Base-by-base conservation (phyloP, 2,329 filamentous ascomycete genomes). In the Arthroderma sp. region DNA sequence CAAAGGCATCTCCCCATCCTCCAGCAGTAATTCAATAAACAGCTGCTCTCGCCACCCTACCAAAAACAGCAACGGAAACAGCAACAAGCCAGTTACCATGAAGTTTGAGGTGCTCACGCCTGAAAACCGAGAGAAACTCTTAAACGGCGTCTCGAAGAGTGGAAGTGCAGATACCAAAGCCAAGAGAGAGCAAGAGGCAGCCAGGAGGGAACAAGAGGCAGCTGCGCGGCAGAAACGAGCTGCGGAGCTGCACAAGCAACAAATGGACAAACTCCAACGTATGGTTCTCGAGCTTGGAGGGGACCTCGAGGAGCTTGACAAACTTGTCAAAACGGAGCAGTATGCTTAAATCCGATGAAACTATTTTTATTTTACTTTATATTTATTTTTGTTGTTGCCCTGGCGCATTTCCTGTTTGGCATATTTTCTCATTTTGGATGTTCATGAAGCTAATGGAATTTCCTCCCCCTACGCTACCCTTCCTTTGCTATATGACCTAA, bases 81-180 rank as follows among this genome's bases (percentile, higher is more conserved):
- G 3, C 41, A n/a, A n/a, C 33, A 11, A 27, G 7, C 30, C 29
- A 11, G 37, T 15, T 15, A 36, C 31, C 34, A 30, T 40, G 9
- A 43, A 10, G n/a, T 96, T 96, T 58, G 85, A 94, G 51, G 96
- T 96, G 63, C 94, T 84, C 65, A 95, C 88, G 1, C 81, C 86
- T 0, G 71, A 74, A 41, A 88, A 98, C 62, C 81, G 80, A 55
- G 69, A 74, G 9, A 77, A 83, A 58, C 80, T 98, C 37, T 77
- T 98, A 63, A 86, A 78, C 5, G 89, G 88, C 4, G 91, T 98
- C 8, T 91, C 91, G 38, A 89, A 89, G 1, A 88, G 82, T 52
- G 91, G 91, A 6, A 87, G 81, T 54, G 84, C 78, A 53, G 96
- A 96, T 74, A 96, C 91, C 6, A 95, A 95, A 61, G 86, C 86